Conservation (phyloP, 2,329 filamentous ascomycete species). For the Beauveria australis region DNA sequence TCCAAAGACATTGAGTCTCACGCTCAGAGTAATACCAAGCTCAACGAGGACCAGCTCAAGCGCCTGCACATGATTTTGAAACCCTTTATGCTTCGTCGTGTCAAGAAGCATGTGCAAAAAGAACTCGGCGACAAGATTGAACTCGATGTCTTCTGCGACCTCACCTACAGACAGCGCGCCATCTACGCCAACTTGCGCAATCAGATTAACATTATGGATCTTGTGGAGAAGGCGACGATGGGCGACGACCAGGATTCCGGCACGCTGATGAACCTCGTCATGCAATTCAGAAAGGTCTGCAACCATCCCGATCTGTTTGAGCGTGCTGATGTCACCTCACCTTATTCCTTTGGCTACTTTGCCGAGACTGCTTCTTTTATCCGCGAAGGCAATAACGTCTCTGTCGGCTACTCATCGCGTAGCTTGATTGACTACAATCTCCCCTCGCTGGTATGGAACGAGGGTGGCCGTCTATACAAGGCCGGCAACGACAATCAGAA, state of each 20-base stretch:
- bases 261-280: conserved; percentile 97
- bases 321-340: conserved; percentile 82
- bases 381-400: conserved; percentile 72
- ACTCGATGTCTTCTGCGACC: conserved; percentile 88
- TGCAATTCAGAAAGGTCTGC: conserved; percentile 99
- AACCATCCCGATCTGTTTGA: conserved; percentile 98
- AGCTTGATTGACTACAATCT: conserved; percentile 79
- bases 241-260: conserved; percentile 93
- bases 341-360: conserved; percentile 76
- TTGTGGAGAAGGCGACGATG: conserved; percentile 92
- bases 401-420: conserved; percentile 79
- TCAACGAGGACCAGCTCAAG: conserved; percentile 95
- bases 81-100: conserved; percentile 97
- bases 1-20: conserved; percentile 96
- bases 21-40: conserved; percentile 97
- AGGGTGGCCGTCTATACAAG: conserved; percentile 67
- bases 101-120: conserved; percentile 99
- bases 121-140: conserved; percentile 99
- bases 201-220: conserved; percentile 97
- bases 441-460: conserved; percentile 74
- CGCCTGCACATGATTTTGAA: conserved; percentile 98
- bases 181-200: conserved; percentile 89
- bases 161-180: conserved; percentile 91
- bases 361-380: conserved; percentile 94
- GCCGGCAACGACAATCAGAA: conserved; percentile 63